Base-by-base conservation (phyloP, 768 basidiomycete species). In the Clitopilus passeckerianus region DNA sequence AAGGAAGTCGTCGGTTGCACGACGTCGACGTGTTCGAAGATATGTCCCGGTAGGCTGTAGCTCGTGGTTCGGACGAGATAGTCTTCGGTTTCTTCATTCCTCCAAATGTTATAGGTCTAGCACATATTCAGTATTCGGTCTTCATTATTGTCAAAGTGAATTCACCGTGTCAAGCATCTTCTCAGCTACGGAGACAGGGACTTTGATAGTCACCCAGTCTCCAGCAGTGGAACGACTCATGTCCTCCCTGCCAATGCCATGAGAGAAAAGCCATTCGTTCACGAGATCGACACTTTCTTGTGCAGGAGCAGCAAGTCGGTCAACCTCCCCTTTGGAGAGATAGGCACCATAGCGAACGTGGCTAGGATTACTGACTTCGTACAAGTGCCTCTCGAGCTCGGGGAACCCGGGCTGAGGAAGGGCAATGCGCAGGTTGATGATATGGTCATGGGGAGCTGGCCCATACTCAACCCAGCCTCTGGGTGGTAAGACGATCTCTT, bases 401-500 rank as follows among this genome's bases (percentile, higher is more conserved):
- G 16, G 24, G 24, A 57, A 57, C 16, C 35, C 20, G 6, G 56
- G 56, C 41, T 57, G 56, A 24, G 54, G 54, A 33, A 55, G 54
- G n/a, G n/a, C 54, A 55, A 55, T 55, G 30, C 56, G 34, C 4
- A 57, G 35, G 18, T 35, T 27, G 34, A 57, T 57, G n/a, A 15
- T 44, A 37, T 57, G 56, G 9, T 27, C 56, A 7, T 18, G 33
- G 22, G 54, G 54, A 34, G 54, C 54, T 6, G 27, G 54, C 0
- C 15, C 30, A 33, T 34, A 16, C 20, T 37, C 35, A 37, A 37
- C 35, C 54, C 54, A 55, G n/a, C 54, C 54, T 18, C 30, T 12
- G 35, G 74, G 72, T 34, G 66, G 53, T 6, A 37, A 34, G 56
- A 83, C 72, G 56, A 69, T 73, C 61, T 86, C 83, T 71, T 86